Base-by-base conservation (phyloP, 2,329 filamentous ascomycete genomes). In the Fusarium sp. region DNA sequence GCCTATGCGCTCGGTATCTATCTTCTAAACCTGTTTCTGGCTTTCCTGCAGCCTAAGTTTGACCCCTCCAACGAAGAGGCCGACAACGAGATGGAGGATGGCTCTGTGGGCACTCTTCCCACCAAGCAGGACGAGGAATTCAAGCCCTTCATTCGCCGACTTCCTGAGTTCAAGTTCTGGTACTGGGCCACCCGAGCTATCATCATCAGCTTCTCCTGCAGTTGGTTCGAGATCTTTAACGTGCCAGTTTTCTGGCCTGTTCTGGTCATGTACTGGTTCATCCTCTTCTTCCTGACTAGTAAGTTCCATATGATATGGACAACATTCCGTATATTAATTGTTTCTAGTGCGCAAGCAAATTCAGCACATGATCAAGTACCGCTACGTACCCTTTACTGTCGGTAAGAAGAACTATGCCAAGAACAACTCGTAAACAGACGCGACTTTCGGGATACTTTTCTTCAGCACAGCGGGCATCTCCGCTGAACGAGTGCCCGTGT, bases 91-190 rank as follows among this genome's bases (percentile, higher is more conserved):
- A 96, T 98, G 89, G 96, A 99, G 84, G 96, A 98, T 79, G 96
- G 96, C 70, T 89, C 94, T 22, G 90, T 91, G 35, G 92, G 92
- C 61, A 90, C 90, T 32, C 90, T 99, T 48, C 96, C 96, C 30
- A 98, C 95, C 66, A 98, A 98, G 86, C 92, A 94, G 79, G 96
- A 98, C 81, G 95, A 99, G 81, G 96, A 99, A 86, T 99, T 99
- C 88, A 91, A 95, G 74, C 96, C 96, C 8, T 99, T 99, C 81
- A 98, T 99, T 82, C 91, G 96, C 80, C 90, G 96, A 69, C 90
- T 99, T 30, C 96, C 96, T 63, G 96, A 99, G 85, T 99, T 99
- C 90, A 99, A 99, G 89, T 99, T 99, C 88, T 99, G 96, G 96
- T 94, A 98, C 86, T 93, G 94, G 79, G 95, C 96, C 61, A 98